These are phyloP conservation scores for Lojkania enalia DNA, from an alignment of 2,329 filamentous ascomycete genomes.

Conservation along the genomic window DNA sequence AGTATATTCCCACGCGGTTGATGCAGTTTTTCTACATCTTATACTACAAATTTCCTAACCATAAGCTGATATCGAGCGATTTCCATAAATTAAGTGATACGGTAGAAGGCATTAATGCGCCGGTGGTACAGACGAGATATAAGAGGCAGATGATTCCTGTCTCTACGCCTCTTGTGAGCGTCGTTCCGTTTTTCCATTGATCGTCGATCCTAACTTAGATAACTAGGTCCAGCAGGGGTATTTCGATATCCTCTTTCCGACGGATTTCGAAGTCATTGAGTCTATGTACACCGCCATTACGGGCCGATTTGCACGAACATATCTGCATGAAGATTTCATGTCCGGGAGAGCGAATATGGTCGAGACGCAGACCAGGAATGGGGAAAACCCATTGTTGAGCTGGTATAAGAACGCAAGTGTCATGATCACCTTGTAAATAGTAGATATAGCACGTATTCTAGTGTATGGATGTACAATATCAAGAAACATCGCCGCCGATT, in stretches of 20 bases:
- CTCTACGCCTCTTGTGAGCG: slow-evolving; percentile 78
- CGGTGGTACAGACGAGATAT: slow-evolving; percentile 95
- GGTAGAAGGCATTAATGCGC: slow-evolving; percentile 82
- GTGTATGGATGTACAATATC: too few species aligned
- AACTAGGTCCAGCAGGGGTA: slow-evolving; percentile 91
- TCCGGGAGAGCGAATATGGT: slow-evolving; percentile 85
- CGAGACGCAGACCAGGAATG: slow-evolving; percentile 83
- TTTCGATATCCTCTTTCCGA: slow-evolving; percentile 98
- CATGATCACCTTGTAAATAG: slow-evolving; percentile 69
- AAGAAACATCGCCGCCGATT: too few species aligned
- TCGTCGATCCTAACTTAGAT: slow-evolving; percentile 3
- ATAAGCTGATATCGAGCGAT: slow-evolving; percentile 86
- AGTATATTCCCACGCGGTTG: slow-evolving; percentile 91
- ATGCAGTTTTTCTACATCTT: slow-evolving; percentile 98
- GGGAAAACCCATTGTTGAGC: slow-evolving; percentile 87
- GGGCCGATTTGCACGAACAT: slow-evolving; percentile 83
- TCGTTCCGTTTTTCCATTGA: neutral
- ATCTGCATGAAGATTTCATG: slow-evolving; percentile 90
- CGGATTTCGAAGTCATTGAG: slow-evolving; percentile 88
- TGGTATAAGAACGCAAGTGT: slow-evolving; percentile 98
- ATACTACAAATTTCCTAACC: slow-evolving; percentile 83
- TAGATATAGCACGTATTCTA: too few species aligned
- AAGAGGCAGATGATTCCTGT: slow-evolving; percentile 86
- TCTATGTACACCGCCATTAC: slow-evolving; percentile 91
- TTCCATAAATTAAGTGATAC: slow-evolving; percentile 86